These are phyloP conservation scores for Corinectria fuckeliana DNA, from an alignment of 2,329 filamentous ascomycete species.

Conservation along the genomic window DNA sequence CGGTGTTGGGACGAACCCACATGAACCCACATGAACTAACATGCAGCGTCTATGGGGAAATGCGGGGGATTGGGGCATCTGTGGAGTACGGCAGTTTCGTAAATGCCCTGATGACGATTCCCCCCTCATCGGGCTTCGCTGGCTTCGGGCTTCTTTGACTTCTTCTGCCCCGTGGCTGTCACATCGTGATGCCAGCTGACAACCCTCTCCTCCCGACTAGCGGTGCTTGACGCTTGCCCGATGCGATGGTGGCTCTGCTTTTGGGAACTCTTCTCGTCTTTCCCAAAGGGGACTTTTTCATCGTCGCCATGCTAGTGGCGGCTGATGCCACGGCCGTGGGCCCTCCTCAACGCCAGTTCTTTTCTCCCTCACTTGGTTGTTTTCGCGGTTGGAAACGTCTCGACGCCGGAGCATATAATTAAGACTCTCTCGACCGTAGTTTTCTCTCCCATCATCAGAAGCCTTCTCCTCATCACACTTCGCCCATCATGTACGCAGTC, in stretches of 20 bases:
- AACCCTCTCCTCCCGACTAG: background rate
- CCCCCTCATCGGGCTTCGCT: background rate
- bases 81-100: background rate
- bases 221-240: background rate
- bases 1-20: background rate
- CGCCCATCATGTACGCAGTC: slow-evolving; percentile 30
- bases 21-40: background rate
- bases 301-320: background rate
- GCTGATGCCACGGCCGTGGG: background rate
- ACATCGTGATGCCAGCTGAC: slow-evolving; percentile 15
- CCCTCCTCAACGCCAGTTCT: background rate
- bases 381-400: background rate
- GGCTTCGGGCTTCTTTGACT: background rate
- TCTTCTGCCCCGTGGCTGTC: background rate
- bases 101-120: background rate
- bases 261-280: background rate
- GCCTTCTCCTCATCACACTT: background rate
- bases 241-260: background rate
- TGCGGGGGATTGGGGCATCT: slow-evolving; percentile 13
- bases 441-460: background rate
- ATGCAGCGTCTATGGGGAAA: slow-evolving; percentile 22
- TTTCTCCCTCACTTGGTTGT: background rate
- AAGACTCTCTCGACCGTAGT: background rate
- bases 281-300: background rate
- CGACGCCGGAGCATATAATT: slow-evolving; percentile 13